Conservation (phyloP, 768 basidiomycete species). For the Amanita rubescens region DNA sequence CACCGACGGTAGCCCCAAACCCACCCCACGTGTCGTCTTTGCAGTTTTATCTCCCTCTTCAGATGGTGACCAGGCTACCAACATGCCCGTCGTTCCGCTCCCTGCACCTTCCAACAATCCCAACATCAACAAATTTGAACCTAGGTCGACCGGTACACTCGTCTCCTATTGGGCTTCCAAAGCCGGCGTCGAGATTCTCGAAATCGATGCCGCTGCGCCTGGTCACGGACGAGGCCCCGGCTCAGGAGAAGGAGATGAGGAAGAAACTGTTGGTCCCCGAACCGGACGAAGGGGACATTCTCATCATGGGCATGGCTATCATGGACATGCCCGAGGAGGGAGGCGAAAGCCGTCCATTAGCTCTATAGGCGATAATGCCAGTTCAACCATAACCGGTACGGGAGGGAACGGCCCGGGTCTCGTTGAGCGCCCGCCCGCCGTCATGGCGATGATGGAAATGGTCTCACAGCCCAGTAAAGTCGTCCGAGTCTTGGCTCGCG, state of each 20-base stretch:
- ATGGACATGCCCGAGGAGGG: conserved; percentile 14
- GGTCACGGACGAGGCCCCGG: conserved; percentile 25
- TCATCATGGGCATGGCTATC: conserved; percentile 12
- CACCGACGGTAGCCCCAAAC: background rate
- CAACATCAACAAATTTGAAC: conserved; percentile 52
- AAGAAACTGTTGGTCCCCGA: background rate
- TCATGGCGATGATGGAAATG: conserved; percentile 78
- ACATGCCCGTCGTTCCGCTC: conserved; percentile 50
- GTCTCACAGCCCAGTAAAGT: conserved; percentile 67
- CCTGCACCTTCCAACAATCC: conserved; percentile 43
- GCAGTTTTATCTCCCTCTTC: conserved; percentile 40
- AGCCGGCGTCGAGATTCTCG: conserved; percentile 50
- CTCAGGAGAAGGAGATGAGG: conserved; percentile 20
- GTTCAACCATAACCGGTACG: no score
- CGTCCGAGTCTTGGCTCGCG: conserved; percentile 73
- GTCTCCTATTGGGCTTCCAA: conserved; percentile 62
- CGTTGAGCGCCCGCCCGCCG: conserved; percentile 72
- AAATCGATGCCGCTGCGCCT: conserved; percentile 41
- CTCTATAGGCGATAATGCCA: background rate
- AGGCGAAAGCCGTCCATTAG: conserved; percentile 12
- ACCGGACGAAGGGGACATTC: background rate
- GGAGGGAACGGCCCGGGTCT: conserved; percentile 25
- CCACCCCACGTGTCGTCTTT: conserved; percentile 46
- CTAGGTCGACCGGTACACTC: conserved; percentile 54
- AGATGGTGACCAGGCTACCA: conserved; percentile 15